Conservation (phyloP, 1,139 yeast species). For the Yamadazyma sp. region DNA sequence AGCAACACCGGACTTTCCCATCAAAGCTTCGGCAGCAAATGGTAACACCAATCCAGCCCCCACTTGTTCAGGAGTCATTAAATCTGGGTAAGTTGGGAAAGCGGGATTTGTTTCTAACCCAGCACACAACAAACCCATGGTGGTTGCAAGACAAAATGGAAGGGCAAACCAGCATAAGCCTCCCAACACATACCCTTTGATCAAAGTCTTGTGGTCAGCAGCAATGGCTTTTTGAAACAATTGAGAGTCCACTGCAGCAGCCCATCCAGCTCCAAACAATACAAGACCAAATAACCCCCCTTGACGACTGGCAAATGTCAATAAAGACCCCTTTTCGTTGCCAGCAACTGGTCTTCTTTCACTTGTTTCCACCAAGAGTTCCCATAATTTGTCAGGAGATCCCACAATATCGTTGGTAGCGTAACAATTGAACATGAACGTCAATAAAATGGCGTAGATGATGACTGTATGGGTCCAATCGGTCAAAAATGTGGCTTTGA, state of each 20-base stretch:
- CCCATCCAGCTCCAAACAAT: slow-evolving; percentile 17
- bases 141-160: slow-evolving; percentile 38
- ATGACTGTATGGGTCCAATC: slow-evolving; percentile 48
- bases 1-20: slow-evolving; percentile 37
- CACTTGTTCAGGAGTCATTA: slow-evolving; percentile 16
- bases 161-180: slow-evolving; percentile 42
- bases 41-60: slow-evolving; percentile 24
- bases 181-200: slow-evolving; percentile 37
- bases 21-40: slow-evolving; percentile 24
- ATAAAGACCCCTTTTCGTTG: slow-evolving; percentile 45
- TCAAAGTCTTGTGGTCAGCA: slow-evolving; percentile 32
- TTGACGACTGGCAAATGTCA: slow-evolving; percentile 45
- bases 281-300: slow-evolving; percentile 36
- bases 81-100: slow-evolving; percentile 25
- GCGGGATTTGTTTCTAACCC: slow-evolving; percentile 29
- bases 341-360: slow-evolving; percentile 39
- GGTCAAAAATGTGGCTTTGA: slow-evolving; percentile 46
- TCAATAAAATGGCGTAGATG: slow-evolving; percentile 36
- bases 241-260: slow-evolving; percentile 41
- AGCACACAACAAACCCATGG: slow-evolving; percentile 36
- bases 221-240: slow-evolving; percentile 46
- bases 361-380: slow-evolving; percentile 33
- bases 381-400: slow-evolving; percentile 47
- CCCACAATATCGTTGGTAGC: slow-evolving; percentile 43
- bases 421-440: slow-evolving; percentile 43